phyloP scores from a whole-genome alignment of 1,284 basidiomycete genomes.

The Cerrena zonata region DNA sequence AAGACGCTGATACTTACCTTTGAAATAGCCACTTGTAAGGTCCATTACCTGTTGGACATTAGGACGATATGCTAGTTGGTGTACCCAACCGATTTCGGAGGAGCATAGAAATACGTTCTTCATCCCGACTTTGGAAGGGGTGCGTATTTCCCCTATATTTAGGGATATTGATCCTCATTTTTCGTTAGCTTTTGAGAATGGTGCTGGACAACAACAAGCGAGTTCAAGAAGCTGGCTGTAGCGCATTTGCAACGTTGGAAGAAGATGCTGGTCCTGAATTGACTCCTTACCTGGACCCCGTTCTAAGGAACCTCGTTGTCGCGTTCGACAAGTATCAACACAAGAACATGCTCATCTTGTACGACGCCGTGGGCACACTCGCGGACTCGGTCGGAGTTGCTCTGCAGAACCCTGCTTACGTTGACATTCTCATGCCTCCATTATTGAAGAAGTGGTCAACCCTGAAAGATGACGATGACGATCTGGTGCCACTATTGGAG shows the following conservation, averaged over 20 bases:
- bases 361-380: constrained; percentile 95
- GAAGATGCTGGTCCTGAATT: constrained; percentile 92
- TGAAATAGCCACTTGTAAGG: constrained; percentile 80
- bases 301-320: constrained; percentile 89
- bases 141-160: constrained; percentile 45
- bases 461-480: constrained; percentile 85
- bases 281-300: constrained; percentile 89
- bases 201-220: constrained; percentile 99
- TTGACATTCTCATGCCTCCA: constrained; percentile 95
- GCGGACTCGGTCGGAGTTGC: constrained; percentile 92
- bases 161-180: constrained; percentile 4
- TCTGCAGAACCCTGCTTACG: constrained; percentile 79
- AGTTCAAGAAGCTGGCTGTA: constrained; percentile 98
- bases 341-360: constrained; percentile 97
- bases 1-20: neutral
- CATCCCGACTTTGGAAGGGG: constrained; percentile 95
- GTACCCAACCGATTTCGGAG: constrained; percentile 72
- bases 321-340: constrained; percentile 99
- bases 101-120: constrained; percentile 90
- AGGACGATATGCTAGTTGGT: constrained; percentile 98
- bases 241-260: constrained; percentile 96
- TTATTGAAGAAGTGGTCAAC: constrained; percentile 86
- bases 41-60: constrained; percentile 99
- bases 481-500: constrained; percentile 91
- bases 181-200: constrained; percentile 80